Base-by-base conservation (phyloP, 345 rosid genomes). In the Anastatica hierochuntica region DNA sequence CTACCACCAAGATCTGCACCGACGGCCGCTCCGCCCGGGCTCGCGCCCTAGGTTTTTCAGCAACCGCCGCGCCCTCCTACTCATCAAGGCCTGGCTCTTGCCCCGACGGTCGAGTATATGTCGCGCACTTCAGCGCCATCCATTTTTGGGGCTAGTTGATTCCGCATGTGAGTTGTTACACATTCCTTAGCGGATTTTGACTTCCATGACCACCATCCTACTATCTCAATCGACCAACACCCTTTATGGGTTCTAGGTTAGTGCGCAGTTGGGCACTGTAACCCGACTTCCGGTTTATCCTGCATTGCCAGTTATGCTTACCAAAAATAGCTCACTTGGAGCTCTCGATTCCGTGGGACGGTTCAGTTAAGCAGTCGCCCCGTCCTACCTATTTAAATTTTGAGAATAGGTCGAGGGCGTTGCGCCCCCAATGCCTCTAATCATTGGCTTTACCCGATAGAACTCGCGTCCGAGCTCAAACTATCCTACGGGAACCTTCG, bases 401-500 rank as follows among this genome's bases (percentile, higher is more conserved):
- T 29, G 33, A 29, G 5, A 29, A 29, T 29, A 29, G 5, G 33
- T 29, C 33, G 5, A 29, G 9, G 33, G 33, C 33, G 33, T 29
- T 7, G 33, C 33, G 33, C 33, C 33, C 33, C 33, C 33, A 7
- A 29, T 29, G 33, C 33, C 33, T 29, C 33, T 29, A 29, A 29
- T 29, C 33, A 29, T 29, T 29, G 33, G 33, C 33, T 29, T 29
- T 29, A 29, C 33, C 33, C 33, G 33, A 29, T 29, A 4, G 33
- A 29, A 29, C 5, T 29, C 33, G 33, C 33, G 10, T 29, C 33
- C 9, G 33, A 29, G 33, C 33, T 29, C 33, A 4, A 69, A 69
- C 69, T 62, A 66, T 71, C 75, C 68, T 66, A 72, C 66, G 76
- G 72, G 72, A 66, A 66, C 66, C 76, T 72, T 72, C 72, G 65